Conservation (phyloP, 2,329 filamentous ascomycete species). For the Thelonectria olida region DNA sequence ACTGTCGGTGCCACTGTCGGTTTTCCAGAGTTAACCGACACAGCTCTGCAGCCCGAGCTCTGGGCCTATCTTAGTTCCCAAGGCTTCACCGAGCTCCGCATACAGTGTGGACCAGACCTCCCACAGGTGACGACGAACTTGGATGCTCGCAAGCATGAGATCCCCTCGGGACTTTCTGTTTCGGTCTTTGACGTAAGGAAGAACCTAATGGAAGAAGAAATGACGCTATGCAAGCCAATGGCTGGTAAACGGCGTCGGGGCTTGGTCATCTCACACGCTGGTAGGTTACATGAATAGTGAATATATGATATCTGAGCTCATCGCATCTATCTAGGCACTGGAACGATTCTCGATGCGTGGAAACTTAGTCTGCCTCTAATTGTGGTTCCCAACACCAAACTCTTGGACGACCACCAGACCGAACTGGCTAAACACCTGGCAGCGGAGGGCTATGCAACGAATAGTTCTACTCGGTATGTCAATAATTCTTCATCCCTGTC, state of each 20-base stretch:
- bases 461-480: slow-evolving; percentile 71
- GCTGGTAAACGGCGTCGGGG: slow-evolving; percentile 66
- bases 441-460: slow-evolving; percentile 78
- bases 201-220: slow-evolving; percentile 54
- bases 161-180: slow-evolving; percentile 39
- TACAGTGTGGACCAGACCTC: slow-evolving; percentile 84
- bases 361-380: slow-evolving; percentile 80
- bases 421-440: slow-evolving; percentile 85
- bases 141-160: slow-evolving; percentile 26
- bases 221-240: slow-evolving; percentile 61
- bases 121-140: slow-evolving; percentile 42
- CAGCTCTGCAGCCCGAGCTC: slow-evolving; percentile 70
- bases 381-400: slow-evolving; percentile 83
- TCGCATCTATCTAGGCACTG: slow-evolving; percentile 71
- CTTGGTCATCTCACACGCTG: slow-evolving; percentile 88
- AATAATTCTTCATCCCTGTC: not conserved
- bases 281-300: slow-evolving; percentile 55
- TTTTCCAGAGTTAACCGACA: slow-evolving; percentile 76
- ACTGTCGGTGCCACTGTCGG: slow-evolving; percentile 92
- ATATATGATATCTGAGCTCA: slow-evolving; percentile 18
- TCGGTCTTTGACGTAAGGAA: slow-evolving; percentile 45
- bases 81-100: slow-evolving; percentile 74
- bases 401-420: slow-evolving; percentile 91
- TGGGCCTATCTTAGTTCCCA: slow-evolving; percentile 65
- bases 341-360: slow-evolving; percentile 86